Conservation (phyloP, 228 moss, liverwort and hornwort species). For the Sphagnum fallax region DNA sequence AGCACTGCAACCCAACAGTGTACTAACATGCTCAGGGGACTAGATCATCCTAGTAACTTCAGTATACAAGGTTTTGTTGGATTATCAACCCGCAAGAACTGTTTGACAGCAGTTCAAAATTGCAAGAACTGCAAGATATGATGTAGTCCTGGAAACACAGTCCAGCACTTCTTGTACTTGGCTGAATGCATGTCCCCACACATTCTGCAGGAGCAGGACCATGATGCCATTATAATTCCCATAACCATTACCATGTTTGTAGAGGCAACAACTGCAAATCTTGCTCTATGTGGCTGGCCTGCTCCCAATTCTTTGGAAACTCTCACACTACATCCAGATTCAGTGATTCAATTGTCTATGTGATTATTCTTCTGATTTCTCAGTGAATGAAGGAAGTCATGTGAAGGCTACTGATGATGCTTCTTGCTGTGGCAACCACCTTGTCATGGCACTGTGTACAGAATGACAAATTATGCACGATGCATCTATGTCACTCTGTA, state of each 20-base stretch:
- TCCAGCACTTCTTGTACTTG: constrained; percentile 38
- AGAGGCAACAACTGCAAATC: constrained; percentile 31
- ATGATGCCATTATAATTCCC: constrained; percentile 22
- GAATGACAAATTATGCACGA: no score
- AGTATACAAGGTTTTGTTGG: no score
- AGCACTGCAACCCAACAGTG: no score
- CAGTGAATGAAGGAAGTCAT: no score
- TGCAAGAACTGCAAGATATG: constrained; percentile 32
- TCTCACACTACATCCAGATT: constrained; percentile 32
- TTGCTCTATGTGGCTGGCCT: constrained; percentile 39
- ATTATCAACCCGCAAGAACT: constrained; percentile 35
- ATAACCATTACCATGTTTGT: constrained; percentile 16
- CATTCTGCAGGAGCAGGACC: constrained; percentile 23
- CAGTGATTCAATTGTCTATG: no score
- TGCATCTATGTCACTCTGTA: no score
- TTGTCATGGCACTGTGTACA: no score
- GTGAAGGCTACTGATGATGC: no score
- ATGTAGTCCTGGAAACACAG: constrained; percentile 24
- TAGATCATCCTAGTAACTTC: no score
- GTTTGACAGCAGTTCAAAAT: constrained; percentile 21
- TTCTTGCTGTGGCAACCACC: no score
- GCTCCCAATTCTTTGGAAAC: constrained; percentile 74
- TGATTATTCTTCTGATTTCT: no score
- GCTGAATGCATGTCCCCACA: constrained; percentile 44
- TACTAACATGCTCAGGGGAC: no score